phyloP scores from a whole-genome alignment of 202 grass and related monocot genomes.

The Elaeis oleifera region DNA sequence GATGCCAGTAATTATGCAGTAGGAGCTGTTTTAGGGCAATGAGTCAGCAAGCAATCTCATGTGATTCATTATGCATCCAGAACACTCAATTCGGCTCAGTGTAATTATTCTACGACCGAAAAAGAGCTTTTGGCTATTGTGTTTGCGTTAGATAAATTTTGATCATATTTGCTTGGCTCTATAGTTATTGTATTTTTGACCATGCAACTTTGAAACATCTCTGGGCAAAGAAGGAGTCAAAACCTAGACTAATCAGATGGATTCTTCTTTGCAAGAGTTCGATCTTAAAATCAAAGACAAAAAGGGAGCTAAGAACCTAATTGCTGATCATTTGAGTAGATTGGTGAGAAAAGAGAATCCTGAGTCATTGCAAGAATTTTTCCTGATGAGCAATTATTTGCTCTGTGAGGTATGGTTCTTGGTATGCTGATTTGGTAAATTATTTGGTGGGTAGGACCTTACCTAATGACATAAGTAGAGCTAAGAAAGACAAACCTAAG shows the following conservation, averaged over 20 bases:
- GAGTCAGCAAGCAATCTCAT: too few species aligned
- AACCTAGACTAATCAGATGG: background rate
- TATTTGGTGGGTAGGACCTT: too few species aligned
- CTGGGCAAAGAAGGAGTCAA: background rate
- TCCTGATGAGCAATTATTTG: too few species aligned
- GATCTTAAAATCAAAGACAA: background rate
- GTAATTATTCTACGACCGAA: background rate
- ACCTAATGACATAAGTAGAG: too few species aligned
- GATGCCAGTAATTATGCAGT: too few species aligned
- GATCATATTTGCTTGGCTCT: background rate
- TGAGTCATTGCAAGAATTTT: background rate
- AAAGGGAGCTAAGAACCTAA: too few species aligned
- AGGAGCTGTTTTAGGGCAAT: too few species aligned
- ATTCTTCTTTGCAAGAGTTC: slow-evolving; percentile 1
- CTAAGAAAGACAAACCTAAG: too few species aligned
- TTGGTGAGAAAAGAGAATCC: background rate
- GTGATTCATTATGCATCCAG: background rate
- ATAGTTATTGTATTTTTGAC: background rate
- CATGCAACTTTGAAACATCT: slow-evolving; percentile 7
- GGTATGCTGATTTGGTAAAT: too few species aligned
- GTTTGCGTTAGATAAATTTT: too few species aligned
- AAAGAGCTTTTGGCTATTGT: slow-evolving; percentile 11
- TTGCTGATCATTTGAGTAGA: background rate
- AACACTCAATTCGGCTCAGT: background rate
- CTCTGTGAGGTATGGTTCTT: too few species aligned